Percentiles rank a stretch among this genome's conserved stretches.
phyloP scores from a whole-genome alignment of 1,284 basidiomycete species.

The Tilletia caries region DNA sequence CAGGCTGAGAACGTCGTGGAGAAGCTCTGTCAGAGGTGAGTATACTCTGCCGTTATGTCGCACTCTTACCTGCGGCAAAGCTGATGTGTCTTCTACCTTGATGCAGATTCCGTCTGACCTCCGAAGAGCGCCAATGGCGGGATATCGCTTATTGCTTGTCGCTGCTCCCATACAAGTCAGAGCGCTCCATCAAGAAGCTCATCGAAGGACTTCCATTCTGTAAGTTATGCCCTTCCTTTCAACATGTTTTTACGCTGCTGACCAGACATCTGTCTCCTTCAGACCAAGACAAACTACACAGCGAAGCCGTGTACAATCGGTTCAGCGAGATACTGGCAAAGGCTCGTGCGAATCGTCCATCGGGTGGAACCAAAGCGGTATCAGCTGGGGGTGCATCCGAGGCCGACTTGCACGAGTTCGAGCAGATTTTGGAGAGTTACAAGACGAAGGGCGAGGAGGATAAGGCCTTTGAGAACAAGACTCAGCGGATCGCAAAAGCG shows the following conservation, averaged over 20 bases:
- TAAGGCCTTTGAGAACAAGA: conserved; percentile 62
- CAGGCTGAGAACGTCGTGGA: conserved; percentile 53
- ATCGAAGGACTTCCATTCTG: conserved; percentile 67
- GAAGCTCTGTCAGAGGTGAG: conserved; percentile 50
- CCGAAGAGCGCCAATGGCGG: conserved; percentile 89
- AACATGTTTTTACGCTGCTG: not conserved
- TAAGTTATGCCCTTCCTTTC: not conserved
- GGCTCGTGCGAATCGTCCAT: conserved; percentile 30
- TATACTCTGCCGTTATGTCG: not conserved
- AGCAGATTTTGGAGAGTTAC: conserved; percentile 76
- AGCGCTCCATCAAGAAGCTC: conserved; percentile 90
- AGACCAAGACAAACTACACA: conserved; percentile 94
- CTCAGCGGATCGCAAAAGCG: not conserved
- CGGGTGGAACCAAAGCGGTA: conserved; percentile 12
- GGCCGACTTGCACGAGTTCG: conserved; percentile 46
- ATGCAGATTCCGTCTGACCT: conserved; percentile 77
- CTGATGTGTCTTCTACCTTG: not conserved
- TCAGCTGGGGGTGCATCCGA: conserved; percentile 20
- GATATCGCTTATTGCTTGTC: conserved; percentile 96
- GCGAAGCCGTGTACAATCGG: conserved; percentile 73
- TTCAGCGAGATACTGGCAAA: conserved; percentile 86
- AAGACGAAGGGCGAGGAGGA: conserved; percentile 83
- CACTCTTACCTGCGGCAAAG: not conserved
- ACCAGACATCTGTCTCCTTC: conserved; percentile 57
- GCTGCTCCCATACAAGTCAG: conserved; percentile 91